Percentiles rank a stretch among this genome's conserved stretches.
Evolutionary conservation across 257 asterid genomes (phyloP).

Genomic region (Primulina huaijiensis): DNA sequence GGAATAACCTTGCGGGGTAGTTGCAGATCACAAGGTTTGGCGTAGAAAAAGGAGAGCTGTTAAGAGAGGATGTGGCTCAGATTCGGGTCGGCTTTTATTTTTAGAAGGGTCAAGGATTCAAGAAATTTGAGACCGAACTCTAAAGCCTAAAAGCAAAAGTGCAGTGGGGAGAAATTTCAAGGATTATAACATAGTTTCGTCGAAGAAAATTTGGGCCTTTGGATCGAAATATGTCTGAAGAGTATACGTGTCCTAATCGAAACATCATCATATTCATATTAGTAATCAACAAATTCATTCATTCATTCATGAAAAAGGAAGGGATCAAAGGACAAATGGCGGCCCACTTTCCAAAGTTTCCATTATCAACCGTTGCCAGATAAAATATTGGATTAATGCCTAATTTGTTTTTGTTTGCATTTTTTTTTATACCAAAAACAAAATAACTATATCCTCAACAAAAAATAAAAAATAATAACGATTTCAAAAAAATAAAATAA

Average conservation of each 20-base stretch:
- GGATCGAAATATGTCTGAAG: neutral
- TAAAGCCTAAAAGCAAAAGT: slow-evolving; percentile 14
- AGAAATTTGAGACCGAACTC: slow-evolving; percentile 24
- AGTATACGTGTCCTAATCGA: neutral
- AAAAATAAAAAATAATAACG: no score
- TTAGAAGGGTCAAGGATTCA: slow-evolving; percentile 24
- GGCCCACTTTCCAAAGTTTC: neutral
- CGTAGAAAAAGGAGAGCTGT: slow-evolving; percentile 29
- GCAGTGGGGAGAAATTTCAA: neutral
- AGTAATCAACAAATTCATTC: neutral
- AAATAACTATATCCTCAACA: no score
- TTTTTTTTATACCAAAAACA: neutral
- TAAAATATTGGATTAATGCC: slow-evolving; percentile 12
- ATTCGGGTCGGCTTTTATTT: slow-evolving; percentile 34
- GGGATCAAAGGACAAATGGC: neutral
- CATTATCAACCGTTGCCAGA: neutral
- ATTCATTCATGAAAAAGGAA: neutral
- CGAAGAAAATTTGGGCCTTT: neutral
- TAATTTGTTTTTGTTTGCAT: slow-evolving; percentile 7
- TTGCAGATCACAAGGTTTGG: slow-evolving; percentile 35
- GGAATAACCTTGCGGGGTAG: slow-evolving; percentile 43
- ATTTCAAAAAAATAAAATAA: no score
- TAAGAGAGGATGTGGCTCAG: slow-evolving; percentile 25
- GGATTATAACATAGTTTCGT: neutral
- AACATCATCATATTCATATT: neutral